A percentile compares a stretch with the other conserved stretches of the same genome.
These are phyloP conservation scores for Leavenworthia alabamica DNA, from an alignment of 345 rosid species.

Conservation along the genomic window DNA sequence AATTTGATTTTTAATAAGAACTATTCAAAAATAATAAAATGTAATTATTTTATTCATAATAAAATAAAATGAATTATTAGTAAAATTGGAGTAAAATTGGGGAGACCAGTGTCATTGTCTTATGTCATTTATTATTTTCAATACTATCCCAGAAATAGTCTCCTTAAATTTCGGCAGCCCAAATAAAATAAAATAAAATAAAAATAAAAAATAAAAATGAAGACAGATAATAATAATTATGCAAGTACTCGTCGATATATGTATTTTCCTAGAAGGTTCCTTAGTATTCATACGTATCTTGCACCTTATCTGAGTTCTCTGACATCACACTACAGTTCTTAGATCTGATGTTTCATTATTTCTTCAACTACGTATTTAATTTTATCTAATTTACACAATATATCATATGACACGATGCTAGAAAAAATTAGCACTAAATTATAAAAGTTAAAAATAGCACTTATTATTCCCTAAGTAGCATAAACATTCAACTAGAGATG, in stretches of 20 bases:
- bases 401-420: background rate
- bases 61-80: background rate
- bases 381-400: background rate
- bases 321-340: conserved; percentile 19
- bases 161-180: conserved; percentile 18
- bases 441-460: too few species aligned
- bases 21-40: background rate
- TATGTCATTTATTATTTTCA: conserved; percentile 28
- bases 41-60: background rate
- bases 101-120: conserved; percentile 17
- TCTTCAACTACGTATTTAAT: too few species aligned
- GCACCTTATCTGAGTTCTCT: conserved; percentile 21
- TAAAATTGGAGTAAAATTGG: conserved; percentile 1
- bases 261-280: too few species aligned
- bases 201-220: background rate
- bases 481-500: background rate
- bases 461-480: background rate
- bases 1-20: background rate
- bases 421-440: background rate
- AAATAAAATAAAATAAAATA: too few species aligned
- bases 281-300: background rate
- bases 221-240: background rate
- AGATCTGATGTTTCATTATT: conserved; percentile 6
- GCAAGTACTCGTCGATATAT: conserved; percentile 5
- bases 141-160: conserved; percentile 10